phyloP scores from a whole-genome alignment of 2,329 filamentous ascomycete genomes.

The Neopestalotiopsis clavispora region DNA sequence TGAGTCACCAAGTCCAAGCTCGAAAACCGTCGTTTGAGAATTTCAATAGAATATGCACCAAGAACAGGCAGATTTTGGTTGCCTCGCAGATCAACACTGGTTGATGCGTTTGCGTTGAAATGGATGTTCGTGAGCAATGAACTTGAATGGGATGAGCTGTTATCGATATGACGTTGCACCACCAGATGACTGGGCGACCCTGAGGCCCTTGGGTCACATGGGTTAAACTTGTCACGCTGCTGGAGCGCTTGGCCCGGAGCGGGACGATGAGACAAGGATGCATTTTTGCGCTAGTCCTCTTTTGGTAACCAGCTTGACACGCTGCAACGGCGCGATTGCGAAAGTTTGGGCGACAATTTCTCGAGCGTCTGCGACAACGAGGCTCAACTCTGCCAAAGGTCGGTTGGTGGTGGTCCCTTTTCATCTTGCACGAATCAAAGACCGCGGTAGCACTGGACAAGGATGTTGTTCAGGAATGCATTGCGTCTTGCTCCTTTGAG shows the following conservation, averaged over 20 bases:
- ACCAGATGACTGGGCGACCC: conserved; percentile 6
- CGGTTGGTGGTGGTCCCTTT: not conserved
- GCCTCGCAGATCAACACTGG: conserved; percentile 1
- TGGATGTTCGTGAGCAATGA: conserved; percentile 1
- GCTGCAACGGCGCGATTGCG: not conserved
- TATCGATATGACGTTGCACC: conserved; percentile 9
- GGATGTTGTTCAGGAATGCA: conserved; percentile 17
- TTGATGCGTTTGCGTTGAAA: not conserved
- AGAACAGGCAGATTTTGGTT: conserved; percentile 14
- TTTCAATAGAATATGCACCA: not conserved
- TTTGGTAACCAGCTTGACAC: conserved; percentile 20
- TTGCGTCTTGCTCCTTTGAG: not conserved
- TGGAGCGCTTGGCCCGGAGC: not conserved
- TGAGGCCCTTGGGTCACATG: conserved; percentile 17
- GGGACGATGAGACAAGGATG: not conserved
- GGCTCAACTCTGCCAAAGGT: not conserved
- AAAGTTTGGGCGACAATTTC: not conserved
- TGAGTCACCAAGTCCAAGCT: conserved; percentile 14
- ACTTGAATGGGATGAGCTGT: not conserved
- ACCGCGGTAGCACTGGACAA: not conserved
- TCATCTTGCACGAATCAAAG: not conserved
- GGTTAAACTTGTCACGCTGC: conserved; percentile 3
- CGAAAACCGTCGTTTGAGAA: not conserved
- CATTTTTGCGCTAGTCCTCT: conserved; percentile 1
- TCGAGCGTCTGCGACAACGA: not conserved